Evolutionary conservation across 202 grass and related monocot genomes (phyloP).

Genomic region (Bolboschoenoplectus hybrid): DNA sequence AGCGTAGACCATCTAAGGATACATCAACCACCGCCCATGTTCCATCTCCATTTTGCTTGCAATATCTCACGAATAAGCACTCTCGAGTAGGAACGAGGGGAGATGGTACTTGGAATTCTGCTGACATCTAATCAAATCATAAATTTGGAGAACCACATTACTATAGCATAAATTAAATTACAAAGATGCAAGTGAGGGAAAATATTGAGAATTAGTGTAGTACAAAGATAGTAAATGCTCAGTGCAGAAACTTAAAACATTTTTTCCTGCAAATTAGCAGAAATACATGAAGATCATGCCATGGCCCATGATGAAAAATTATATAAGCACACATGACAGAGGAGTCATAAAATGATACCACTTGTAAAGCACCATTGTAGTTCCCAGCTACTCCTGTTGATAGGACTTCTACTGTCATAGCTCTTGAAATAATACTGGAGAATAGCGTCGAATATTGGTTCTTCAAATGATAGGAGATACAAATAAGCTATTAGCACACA

Average conservation of each 20-base stretch:
- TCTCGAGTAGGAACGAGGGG: constrained; percentile 87
- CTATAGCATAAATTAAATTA: constrained; percentile 7
- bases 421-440: constrained; percentile 87
- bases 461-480: constrained; percentile 37
- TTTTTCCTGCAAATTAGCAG: not conserved
- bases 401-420: constrained; percentile 75
- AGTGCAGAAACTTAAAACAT: not conserved
- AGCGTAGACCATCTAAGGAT: constrained; percentile 79
- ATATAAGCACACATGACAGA: not conserved
- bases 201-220: not conserved
- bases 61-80: constrained; percentile 90
- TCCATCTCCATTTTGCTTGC: constrained; percentile 84
- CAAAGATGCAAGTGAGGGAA: not conserved
- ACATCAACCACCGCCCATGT: constrained; percentile 94
- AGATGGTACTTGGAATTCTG: constrained; percentile 95
- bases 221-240: not conserved
- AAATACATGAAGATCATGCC: constrained; percentile 17
- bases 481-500: not conserved
- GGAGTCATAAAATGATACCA: constrained; percentile 45
- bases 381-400: constrained; percentile 94
- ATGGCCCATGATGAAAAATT: not conserved
- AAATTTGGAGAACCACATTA: not conserved
- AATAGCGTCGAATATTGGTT: constrained; percentile 84
- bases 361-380: constrained; percentile 97
- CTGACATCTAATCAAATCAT: constrained; percentile 72